Evolutionary conservation across 371 early-diverging fungal genomes (phyloP).

Genomic region (Mucor ambiguus): DNA sequence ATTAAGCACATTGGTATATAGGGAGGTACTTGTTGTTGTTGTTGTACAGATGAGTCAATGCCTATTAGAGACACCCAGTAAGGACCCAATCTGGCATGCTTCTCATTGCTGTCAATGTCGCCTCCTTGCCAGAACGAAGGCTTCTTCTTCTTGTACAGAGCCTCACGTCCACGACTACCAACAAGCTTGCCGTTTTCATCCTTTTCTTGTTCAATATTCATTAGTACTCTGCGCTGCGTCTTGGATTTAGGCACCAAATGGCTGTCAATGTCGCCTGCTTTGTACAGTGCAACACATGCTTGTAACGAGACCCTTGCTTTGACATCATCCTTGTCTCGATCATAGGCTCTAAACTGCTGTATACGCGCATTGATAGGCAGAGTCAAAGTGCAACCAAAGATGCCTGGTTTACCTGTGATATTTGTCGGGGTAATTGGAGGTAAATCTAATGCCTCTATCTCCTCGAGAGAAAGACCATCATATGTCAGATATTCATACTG

Average conservation of each 20-base stretch:
- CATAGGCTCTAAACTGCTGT: slow-evolving; percentile 13
- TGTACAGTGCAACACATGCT: slow-evolving; percentile 66
- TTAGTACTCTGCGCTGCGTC: slow-evolving; percentile 28
- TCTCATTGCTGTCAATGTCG: not conserved
- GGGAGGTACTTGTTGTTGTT: not conserved
- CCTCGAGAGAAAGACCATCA: not conserved
- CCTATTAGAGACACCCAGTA: slow-evolving; percentile 10
- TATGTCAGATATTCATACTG: not conserved
- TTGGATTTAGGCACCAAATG: slow-evolving; percentile 59
- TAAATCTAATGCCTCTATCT: not conserved
- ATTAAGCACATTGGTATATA: not conserved
- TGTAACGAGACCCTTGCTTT: slow-evolving; percentile 74
- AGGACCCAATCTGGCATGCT: not conserved
- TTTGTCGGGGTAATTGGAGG: not conserved
- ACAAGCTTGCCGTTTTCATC: slow-evolving; percentile 44
- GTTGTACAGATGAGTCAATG: not conserved
- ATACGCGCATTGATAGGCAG: not conserved
- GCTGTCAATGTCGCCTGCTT: slow-evolving; percentile 70
- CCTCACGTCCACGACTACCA: slow-evolving; percentile 39
- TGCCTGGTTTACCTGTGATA: no score
- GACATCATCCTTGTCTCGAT: slow-evolving; percentile 45
- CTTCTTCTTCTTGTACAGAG: slow-evolving; percentile 27
- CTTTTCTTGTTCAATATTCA: slow-evolving; percentile 22
- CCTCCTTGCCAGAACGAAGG: slow-evolving; percentile 38
- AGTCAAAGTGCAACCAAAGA: not conserved